phyloP scores from a whole-genome alignment of 768 basidiomycete species.

The Lentinula aciculospora region DNA sequence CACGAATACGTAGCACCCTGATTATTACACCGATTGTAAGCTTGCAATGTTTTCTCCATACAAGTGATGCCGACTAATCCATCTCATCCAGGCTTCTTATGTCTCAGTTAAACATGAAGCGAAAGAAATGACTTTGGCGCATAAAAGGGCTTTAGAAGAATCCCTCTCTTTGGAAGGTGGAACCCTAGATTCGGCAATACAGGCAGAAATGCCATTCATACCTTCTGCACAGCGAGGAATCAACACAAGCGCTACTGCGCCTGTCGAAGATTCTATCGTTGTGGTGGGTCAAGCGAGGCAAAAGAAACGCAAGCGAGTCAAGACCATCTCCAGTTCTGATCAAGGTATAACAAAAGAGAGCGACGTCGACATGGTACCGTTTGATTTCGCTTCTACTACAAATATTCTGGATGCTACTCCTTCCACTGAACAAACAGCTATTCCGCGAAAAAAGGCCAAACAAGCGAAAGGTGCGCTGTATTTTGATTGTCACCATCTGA shows the following conservation, averaged over 20 bases:
- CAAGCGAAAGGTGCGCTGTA: conserved; percentile 27
- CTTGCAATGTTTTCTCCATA: background rate
- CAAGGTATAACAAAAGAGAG: conserved; percentile 12
- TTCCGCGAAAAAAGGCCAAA: conserved; percentile 40
- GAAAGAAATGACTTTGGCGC: background rate
- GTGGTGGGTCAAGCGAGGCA: conserved; percentile 61
- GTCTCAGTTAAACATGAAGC: background rate
- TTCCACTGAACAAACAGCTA: conserved; percentile 29
- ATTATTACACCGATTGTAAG: conserved; percentile 42
- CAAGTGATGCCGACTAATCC: background rate
- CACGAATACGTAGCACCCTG: conserved; percentile 64
- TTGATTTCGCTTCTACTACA: conserved; percentile 64
- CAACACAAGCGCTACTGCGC: conserved; percentile 14
- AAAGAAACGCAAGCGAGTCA: conserved; percentile 35
- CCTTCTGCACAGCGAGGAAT: conserved; percentile 54
- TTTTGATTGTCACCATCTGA: background rate
- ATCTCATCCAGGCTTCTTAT: background rate
- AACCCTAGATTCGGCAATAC: conserved; percentile 21
- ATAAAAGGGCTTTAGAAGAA: background rate
- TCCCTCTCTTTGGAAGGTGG: conserved; percentile 11
- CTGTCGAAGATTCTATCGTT: conserved; percentile 60
- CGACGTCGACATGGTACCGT: conserved; percentile 35
- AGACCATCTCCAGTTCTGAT: conserved; percentile 14
- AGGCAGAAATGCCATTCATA: conserved; percentile 74
- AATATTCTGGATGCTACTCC: conserved; percentile 67